Percentiles rank a stretch among this genome's conserved stretches.
Evolutionary conservation across 1,284 basidiomycete species (phyloP).

Genomic region (Cutaneotrichosporon cavernicola): DNA sequence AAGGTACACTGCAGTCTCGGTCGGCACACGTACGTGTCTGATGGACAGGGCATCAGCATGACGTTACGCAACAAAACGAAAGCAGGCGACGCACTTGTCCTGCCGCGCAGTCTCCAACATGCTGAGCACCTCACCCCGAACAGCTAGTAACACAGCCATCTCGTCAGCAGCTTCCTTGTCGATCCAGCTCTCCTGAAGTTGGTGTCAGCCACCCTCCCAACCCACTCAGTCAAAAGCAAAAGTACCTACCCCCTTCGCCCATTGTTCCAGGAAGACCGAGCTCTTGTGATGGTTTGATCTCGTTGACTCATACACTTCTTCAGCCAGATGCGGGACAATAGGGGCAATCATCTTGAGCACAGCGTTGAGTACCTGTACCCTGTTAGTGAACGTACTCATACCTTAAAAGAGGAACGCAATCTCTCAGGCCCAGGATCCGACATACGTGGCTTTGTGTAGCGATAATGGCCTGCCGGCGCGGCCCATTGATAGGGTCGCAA

Average conservation of each 20-base stretch:
- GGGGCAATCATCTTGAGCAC: constrained; percentile 78
- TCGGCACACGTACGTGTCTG: constrained; percentile 16
- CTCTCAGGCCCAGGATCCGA: constrained; percentile 1
- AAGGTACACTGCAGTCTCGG: constrained; percentile 25
- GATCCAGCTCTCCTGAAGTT: constrained; percentile 1
- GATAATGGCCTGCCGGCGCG: constrained; percentile 64
- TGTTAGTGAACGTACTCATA: background rate
- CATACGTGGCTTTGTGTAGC: constrained; percentile 71
- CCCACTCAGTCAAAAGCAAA: background rate
- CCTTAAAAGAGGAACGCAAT: background rate
- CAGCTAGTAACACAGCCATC: constrained; percentile 31
- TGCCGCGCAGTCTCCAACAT: constrained; percentile 37
- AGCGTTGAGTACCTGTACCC: constrained; percentile 63
- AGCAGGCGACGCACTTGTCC: constrained; percentile 36
- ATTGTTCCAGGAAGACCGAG: constrained; percentile 62
- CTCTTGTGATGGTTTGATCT: constrained; percentile 2
- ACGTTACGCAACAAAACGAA: background rate
- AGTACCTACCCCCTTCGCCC: constrained; percentile 51
- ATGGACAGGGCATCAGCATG: constrained; percentile 8
- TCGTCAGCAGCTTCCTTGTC: constrained; percentile 18
- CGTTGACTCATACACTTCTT: constrained; percentile 69
- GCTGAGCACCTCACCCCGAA: constrained; percentile 33
- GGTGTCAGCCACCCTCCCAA: background rate
- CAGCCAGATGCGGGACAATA: constrained; percentile 84
- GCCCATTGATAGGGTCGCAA: constrained; percentile 61